Conservation (phyloP, 2,329 filamentous ascomycete genomes). For the Colletotrichum graminicola region DNA sequence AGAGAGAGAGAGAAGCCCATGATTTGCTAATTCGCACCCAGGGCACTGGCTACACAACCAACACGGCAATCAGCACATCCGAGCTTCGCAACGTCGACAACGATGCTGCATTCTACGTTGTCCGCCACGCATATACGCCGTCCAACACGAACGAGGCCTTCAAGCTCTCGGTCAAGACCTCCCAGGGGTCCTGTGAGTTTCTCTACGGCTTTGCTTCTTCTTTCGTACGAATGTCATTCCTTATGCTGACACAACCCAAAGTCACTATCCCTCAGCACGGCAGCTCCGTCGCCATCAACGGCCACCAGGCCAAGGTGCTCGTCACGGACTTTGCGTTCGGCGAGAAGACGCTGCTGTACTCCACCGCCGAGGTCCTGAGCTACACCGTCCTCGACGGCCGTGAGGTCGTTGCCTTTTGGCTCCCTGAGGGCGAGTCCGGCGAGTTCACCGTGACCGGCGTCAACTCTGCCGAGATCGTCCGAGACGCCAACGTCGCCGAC, state of each 20-base stretch:
- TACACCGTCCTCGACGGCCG: constrained; percentile 62
- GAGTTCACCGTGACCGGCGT: constrained; percentile 63
- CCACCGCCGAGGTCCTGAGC: constrained; percentile 67
- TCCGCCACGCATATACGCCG: constrained; percentile 66
- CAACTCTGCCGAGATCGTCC: constrained; percentile 47
- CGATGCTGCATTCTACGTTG: constrained; percentile 69
- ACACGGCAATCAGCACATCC: constrained; percentile 63
- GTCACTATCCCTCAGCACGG: constrained; percentile 66
- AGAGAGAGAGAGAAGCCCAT: neutral
- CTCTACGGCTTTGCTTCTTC: rapidly evolving
- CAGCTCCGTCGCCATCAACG: constrained; percentile 64
- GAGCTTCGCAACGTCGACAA: constrained; percentile 71
- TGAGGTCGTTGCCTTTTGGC: constrained; percentile 64
- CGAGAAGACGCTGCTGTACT: constrained; percentile 63
- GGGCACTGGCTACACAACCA: constrained; percentile 64
- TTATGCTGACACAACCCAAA: neutral
- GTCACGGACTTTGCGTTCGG: constrained; percentile 71
- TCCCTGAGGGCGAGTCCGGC: constrained; percentile 65
- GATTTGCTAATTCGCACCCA: constrained; percentile 49
- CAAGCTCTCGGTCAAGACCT: constrained; percentile 67
- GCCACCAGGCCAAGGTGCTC: constrained; percentile 72
- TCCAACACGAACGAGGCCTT: constrained; percentile 65
- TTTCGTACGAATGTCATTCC: neutral
- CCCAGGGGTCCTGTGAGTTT: constrained; percentile 57
- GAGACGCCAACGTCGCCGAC: constrained; percentile 54